A percentile compares a stretch with the other conserved stretches of the same genome.
These are phyloP conservation scores for Ormosia semicastrata DNA, from an alignment of 306 rosid species.

Conservation along the genomic window DNA sequence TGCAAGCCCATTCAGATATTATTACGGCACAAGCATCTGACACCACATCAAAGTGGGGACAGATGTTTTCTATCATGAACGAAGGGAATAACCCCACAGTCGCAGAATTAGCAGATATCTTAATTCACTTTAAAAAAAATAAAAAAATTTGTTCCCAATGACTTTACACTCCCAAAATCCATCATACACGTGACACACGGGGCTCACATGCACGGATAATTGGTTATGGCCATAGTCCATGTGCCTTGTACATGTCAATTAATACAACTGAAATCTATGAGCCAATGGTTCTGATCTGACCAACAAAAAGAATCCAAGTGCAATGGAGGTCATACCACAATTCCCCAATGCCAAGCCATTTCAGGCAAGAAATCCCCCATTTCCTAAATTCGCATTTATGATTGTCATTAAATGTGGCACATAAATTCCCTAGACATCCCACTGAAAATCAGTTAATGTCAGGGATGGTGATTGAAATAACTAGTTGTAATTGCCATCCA, in stretches of 20 bases:
- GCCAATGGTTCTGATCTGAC: constrained; percentile 17
- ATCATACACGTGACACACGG: constrained; percentile 18
- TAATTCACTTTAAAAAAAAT: neutral
- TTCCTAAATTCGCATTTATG: constrained; percentile 46
- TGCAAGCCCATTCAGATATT: constrained; percentile 5
- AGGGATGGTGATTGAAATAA: constrained; percentile 25
- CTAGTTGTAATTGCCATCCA: neutral
- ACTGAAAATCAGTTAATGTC: constrained; percentile 31
- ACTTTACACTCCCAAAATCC: constrained; percentile 5
- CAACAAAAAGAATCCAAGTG: constrained; percentile 21
- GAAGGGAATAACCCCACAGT: constrained; percentile 20
- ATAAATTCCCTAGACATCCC: constrained; percentile 51
- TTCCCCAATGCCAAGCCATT: constrained; percentile 29
- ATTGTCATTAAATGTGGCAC: constrained; percentile 32
- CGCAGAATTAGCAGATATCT: neutral
- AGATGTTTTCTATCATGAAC: neutral
- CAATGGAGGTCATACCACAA: constrained; percentile 9
- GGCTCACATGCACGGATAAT: constrained; percentile 25
- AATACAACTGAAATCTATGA: constrained; percentile 36
- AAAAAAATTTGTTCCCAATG: neutral
- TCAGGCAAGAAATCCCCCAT: constrained; percentile 36
- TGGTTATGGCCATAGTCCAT: constrained; percentile 35
- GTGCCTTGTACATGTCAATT: constrained; percentile 31
- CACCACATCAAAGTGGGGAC: constrained; percentile 23
- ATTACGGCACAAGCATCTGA: neutral